phyloP scores from a whole-genome alignment of 352 stramenopile species.

The Pseudoperonospora humuli region DNA sequence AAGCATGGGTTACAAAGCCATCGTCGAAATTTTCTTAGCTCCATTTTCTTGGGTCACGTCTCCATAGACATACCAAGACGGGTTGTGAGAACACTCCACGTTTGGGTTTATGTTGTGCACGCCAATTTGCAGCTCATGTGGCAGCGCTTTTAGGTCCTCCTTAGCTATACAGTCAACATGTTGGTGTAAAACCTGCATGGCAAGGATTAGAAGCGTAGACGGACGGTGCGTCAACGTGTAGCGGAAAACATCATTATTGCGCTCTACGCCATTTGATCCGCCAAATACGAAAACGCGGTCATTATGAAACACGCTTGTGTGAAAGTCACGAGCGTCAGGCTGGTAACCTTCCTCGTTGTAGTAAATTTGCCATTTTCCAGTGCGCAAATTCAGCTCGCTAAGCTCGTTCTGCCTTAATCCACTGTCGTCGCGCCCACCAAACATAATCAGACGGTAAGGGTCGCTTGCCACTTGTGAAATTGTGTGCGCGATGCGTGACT shows the following conservation, averaged over 20 bases:
- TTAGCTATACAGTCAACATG: conserved; percentile 32
- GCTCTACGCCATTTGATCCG: conserved; percentile 74
- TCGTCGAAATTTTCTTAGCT: too few relatives aligned
- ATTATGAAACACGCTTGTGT: conserved; percentile 67
- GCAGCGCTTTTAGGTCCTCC: conserved; percentile 40
- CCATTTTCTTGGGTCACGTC: conserved; percentile 33
- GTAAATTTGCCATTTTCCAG: conserved; percentile 55
- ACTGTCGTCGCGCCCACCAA: conserved; percentile 68
- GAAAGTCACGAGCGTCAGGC: conserved; percentile 74
- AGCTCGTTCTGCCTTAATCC: conserved; percentile 61
- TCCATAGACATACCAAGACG: conserved; percentile 53
- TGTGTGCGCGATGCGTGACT: conserved; percentile 75
- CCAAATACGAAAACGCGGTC: conserved; percentile 78
- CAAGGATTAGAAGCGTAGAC: conserved; percentile 55
- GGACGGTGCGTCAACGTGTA: conserved; percentile 55
- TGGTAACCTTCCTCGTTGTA: conserved; percentile 52
- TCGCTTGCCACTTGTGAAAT: conserved; percentile 49
- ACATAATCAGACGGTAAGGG: conserved; percentile 57
- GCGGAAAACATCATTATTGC: conserved; percentile 77
- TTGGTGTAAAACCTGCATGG: conserved; percentile 54
- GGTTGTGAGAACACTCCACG: conserved; percentile 52
- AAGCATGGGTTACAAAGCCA: conserved; percentile 33
- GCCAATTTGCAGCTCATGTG: conserved; percentile 52
- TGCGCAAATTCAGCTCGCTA: conserved; percentile 54
- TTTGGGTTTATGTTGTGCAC: conserved; percentile 70